Evolutionary conservation across 768 basidiomycete species (phyloP).

Genomic region (Daedalea quercina): DNA sequence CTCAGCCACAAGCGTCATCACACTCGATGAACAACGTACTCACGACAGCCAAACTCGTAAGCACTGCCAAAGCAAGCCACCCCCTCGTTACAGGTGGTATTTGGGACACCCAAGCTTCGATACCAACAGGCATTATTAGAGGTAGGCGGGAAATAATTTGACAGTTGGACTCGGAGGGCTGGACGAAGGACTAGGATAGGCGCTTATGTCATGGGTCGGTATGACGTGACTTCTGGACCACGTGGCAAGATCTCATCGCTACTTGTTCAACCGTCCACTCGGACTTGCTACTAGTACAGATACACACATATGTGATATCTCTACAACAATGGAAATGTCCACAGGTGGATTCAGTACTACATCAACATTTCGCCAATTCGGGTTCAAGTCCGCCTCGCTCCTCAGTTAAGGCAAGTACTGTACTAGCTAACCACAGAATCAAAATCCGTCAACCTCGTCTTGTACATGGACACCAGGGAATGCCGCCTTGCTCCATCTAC

Average conservation of each 20-base stretch:
- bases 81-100: slow-evolving; percentile 87
- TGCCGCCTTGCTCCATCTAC: neutral
- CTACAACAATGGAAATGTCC: too few species aligned
- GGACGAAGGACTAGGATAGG: too few species aligned
- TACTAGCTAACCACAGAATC: too few species aligned
- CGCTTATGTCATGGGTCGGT: neutral
- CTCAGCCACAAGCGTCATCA: neutral
- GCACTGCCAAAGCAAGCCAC: slow-evolving; percentile 77
- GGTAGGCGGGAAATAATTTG: neutral
- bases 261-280: too few species aligned
- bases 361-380: too few species aligned
- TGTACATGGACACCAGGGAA: neutral
- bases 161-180: neutral
- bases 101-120: slow-evolving; percentile 87
- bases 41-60: slow-evolving; percentile 83
- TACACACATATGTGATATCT: neutral
- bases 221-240: too few species aligned
- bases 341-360: too few species aligned
- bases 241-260: too few species aligned
- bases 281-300: neutral
- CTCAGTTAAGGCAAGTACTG: too few species aligned
- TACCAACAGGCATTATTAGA: slow-evolving; percentile 67
- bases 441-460: too few species aligned
- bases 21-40: slow-evolving; percentile 26
- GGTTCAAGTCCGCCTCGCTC: too few species aligned